Conservation (phyloP, 305 asterid genomes). For the Solanum hybrid region DNA sequence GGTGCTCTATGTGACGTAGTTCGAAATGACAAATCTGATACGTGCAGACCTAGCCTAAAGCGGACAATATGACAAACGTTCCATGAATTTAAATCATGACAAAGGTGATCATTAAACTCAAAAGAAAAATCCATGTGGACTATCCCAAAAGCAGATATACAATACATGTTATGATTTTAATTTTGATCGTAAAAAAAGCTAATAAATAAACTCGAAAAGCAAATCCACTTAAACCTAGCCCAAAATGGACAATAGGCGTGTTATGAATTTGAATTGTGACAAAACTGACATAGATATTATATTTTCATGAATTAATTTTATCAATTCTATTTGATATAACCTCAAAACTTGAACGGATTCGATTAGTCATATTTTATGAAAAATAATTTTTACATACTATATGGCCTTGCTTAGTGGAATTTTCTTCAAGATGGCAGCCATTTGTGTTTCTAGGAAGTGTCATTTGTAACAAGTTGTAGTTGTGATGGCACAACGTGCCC, state of each 20-base stretch:
- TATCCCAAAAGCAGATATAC: not conserved
- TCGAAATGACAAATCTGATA: too few relatives aligned
- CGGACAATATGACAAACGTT: fast-evolving
- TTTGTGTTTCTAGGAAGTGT: not conserved
- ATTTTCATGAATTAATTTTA: not conserved
- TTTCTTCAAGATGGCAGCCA: not conserved
- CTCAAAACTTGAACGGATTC: not conserved
- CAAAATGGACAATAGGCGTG: not conserved
- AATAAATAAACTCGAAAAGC: not conserved
- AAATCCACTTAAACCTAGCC: not conserved
- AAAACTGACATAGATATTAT: not conserved
- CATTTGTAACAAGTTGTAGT: not conserved
- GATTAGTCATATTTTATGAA: not conserved
- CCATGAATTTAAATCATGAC: not conserved
- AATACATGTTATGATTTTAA: not conserved
- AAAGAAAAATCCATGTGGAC: not conserved
- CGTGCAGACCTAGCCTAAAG: not conserved
- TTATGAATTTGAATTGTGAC: fast-evolving
- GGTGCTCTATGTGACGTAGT: not conserved
- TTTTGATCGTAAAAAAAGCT: not conserved
- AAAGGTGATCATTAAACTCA: too few relatives aligned
- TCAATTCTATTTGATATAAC: too few relatives aligned
- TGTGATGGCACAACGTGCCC: not conserved
- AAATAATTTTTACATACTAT: not conserved
- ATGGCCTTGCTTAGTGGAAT: not conserved